These are phyloP conservation scores for Daldinia eschscholtzii DNA, from an alignment of 2,329 filamentous ascomycete genomes.

Conservation along the genomic window DNA sequence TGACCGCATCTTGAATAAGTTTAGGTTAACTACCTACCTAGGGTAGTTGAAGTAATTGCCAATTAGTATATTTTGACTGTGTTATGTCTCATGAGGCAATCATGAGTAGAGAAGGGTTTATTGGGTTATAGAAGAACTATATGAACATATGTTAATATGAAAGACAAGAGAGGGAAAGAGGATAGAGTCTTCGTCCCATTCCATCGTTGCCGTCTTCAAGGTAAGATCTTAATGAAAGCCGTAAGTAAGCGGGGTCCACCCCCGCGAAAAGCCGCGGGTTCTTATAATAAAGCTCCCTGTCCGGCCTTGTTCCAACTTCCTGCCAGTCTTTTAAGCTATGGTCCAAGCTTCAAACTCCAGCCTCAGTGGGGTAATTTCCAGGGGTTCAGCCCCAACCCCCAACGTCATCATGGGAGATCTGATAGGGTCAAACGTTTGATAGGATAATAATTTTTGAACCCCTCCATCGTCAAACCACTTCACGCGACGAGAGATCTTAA, in stretches of 20 bases:
- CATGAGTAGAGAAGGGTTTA: not conserved
- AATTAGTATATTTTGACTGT: conserved; percentile 13
- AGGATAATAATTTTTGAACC: conserved; percentile 30
- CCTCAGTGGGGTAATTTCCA: conserved; percentile 20
- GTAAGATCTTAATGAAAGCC: conserved; percentile 25
- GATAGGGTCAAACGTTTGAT: conserved; percentile 14
- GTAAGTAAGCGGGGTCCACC: conserved; percentile 38
- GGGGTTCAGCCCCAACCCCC: conserved; percentile 16
- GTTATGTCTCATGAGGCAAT: not conserved
- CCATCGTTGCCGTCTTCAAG: conserved; percentile 15
- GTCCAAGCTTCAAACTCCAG: conserved; percentile 31
- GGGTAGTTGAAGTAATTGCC: not conserved
- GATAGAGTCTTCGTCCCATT: conserved; percentile 28
- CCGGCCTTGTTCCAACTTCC: too few relatives aligned
- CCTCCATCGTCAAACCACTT: conserved; percentile 30
- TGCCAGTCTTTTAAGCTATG: conserved; percentile 10
- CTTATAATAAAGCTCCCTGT: not conserved
- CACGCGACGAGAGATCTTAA: conserved; percentile 30
- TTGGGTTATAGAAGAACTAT: conserved; percentile 6
- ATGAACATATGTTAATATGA: conserved; percentile 16
- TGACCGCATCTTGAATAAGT: conserved; percentile 63
- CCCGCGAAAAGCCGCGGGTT: conserved; percentile 40
- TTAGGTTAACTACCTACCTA: not conserved
- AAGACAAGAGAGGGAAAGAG: conserved; percentile 30
- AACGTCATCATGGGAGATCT: conserved; percentile 26